phyloP scores from a whole-genome alignment of 2,329 filamentous ascomycete species.

The Xylaria sp. region DNA sequence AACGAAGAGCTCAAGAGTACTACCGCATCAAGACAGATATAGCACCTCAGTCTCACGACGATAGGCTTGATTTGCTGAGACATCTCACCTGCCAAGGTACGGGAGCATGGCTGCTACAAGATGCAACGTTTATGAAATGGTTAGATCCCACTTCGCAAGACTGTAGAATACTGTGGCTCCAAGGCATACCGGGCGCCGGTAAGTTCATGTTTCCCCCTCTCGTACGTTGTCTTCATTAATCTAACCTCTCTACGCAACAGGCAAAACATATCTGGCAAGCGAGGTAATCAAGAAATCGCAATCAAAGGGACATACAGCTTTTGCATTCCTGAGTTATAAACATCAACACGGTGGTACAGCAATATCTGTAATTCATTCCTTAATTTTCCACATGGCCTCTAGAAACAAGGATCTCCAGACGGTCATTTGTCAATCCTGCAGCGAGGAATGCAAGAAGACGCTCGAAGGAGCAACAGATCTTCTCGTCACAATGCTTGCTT shows the following conservation, averaged over 20 bases:
- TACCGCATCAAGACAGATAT: constrained; percentile 9
- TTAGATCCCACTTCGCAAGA: constrained; percentile 13
- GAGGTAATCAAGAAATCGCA: constrained; percentile 27
- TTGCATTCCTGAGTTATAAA: constrained; percentile 39
- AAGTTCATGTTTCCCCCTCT: constrained; percentile 1
- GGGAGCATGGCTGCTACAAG: constrained; percentile 6
- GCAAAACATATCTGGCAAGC: constrained; percentile 39
- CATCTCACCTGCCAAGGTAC: not conserved
- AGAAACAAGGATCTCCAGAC: constrained; percentile 41
- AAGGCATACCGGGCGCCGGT: constrained; percentile 45
- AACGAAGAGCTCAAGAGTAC: constrained; percentile 7
- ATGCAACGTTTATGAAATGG: constrained; percentile 30
- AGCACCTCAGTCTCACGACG: not conserved
- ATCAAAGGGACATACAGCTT: constrained; percentile 30
- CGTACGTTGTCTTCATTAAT: not conserved
- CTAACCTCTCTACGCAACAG: constrained; percentile 23
- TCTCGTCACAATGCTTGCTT: constrained; percentile 41
- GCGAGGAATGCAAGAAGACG: constrained; percentile 38
- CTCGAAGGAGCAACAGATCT: constrained; percentile 43
- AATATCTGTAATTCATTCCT: constrained; percentile 38
- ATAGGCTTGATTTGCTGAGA: not conserved
- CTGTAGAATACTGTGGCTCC: constrained; percentile 39
- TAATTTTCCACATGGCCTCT: constrained; percentile 39
- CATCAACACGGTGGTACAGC: constrained; percentile 26
- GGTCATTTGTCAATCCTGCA: constrained; percentile 38